These are phyloP conservation scores for Triadica sebifera DNA, from an alignment of 345 rosid species.

Conservation along the genomic window DNA sequence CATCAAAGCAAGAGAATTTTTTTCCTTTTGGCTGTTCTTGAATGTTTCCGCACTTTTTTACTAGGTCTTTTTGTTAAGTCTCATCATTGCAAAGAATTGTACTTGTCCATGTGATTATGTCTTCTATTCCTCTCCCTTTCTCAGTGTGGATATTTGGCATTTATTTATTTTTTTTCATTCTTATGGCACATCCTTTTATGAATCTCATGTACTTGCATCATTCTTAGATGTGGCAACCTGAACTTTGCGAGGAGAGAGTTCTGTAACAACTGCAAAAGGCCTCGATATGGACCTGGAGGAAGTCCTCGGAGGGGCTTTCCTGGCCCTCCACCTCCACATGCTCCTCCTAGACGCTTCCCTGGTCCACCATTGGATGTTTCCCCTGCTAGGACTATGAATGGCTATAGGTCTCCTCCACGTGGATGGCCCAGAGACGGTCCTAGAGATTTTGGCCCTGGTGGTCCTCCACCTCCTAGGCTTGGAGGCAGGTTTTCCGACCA, in stretches of 20 bases:
- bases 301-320: slow-evolving; percentile 67
- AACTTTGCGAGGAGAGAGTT: slow-evolving; percentile 81
- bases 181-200: neutral
- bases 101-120: neutral
- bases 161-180: neutral
- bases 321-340: slow-evolving; percentile 41
- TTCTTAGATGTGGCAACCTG: slow-evolving; percentile 68
- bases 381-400: slow-evolving; percentile 55
- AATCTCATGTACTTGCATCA: slow-evolving; percentile 10
- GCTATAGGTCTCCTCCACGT: slow-evolving; percentile 78
- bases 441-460: slow-evolving; percentile 52
- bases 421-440: slow-evolving; percentile 61
- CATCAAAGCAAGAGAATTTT: neutral
- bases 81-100: neutral
- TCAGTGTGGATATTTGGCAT: neutral
- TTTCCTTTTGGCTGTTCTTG: neutral
- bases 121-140: neutral
- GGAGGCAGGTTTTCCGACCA: slow-evolving; percentile 62
- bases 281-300: slow-evolving; percentile 50
- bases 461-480: slow-evolving; percentile 57
- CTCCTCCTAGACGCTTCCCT: slow-evolving; percentile 49
- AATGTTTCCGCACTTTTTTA: neutral
- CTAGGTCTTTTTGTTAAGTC: neutral
- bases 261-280: slow-evolving; percentile 74
- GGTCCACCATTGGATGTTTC: slow-evolving; percentile 63